Percentiles rank a stretch among this genome's conserved stretches.
phyloP scores from a whole-genome alignment of 257 asterid genomes.

The Ajuga chamaepitys region DNA sequence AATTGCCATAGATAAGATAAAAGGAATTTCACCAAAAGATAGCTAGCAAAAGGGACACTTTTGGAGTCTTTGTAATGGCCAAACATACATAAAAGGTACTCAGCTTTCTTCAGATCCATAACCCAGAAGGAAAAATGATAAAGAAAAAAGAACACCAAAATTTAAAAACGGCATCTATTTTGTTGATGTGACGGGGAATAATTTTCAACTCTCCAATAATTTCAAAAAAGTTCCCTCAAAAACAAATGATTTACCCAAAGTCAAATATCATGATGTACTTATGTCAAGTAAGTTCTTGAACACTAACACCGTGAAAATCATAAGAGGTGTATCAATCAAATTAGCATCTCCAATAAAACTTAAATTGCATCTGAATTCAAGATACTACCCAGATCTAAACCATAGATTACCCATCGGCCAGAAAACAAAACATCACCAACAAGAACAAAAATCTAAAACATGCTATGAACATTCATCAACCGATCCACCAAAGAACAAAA shows the following conservation, averaged over 20 bases:
- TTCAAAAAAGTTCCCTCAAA: not conserved
- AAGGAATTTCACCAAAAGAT: not conserved
- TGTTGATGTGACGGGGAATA: not conserved
- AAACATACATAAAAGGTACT: slow-evolving; percentile 18
- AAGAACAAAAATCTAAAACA: not conserved
- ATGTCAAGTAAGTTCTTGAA: not conserved
- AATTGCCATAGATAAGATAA: not conserved
- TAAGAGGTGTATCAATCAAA: not conserved
- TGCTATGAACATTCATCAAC: not conserved
- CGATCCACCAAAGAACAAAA: not conserved
- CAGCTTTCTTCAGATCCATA: slow-evolving; percentile 16
- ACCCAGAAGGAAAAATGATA: not conserved
- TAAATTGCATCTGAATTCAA: not conserved
- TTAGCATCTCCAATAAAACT: not conserved
- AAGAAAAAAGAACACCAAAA: not conserved
- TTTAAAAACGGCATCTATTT: not conserved
- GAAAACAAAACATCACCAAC: not conserved
- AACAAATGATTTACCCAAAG: slow-evolving; percentile 1
- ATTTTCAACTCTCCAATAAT: not conserved
- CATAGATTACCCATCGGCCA: not conserved
- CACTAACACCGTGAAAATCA: not conserved
- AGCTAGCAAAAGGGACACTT: not conserved
- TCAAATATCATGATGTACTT: not conserved
- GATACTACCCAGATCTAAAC: slow-evolving; percentile 8
- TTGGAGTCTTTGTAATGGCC: not conserved